Base-by-base conservation (phyloP, 2,329 filamentous ascomycete genomes). In the Cytospora piceae region DNA sequence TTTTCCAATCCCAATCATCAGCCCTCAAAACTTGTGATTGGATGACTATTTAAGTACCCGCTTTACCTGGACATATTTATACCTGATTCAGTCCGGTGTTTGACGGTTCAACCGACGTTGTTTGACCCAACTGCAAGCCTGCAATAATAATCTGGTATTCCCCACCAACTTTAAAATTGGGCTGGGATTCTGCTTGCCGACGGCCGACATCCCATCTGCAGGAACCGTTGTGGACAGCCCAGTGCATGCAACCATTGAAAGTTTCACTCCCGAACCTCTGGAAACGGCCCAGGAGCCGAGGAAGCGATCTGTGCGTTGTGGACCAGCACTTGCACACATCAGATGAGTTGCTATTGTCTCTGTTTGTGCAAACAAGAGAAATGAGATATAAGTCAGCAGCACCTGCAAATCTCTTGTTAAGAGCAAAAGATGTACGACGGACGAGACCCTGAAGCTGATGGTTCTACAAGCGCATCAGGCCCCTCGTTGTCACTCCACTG, bases 361-460 rank as follows among this genome's bases (percentile, higher is more conserved):
- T 46, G 42, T 22, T 24, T 49, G 20, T 20, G 46, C 46, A 49
- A 49, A 49, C n/a, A 49, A 24, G 46, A 49, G 22, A 24, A 49
- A 24, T 22, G 11, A 22, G 46, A 49, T 22, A 49, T 49, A 24
- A n/a, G 46, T 49, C 46, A 49, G 46, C 46, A 49, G n/a, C 46
- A 24, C 46, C 46, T 49, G n/a, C n/a, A n/a, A 24, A 49, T 49
- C 9, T 24, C n/a, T 49, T 49, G 46, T 24, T 12, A 49, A 24
- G 46, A 22, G 11, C 46, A 49, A 24, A n/a, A 6, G 11, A 14
- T 49, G 11, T 20, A n/a, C 46, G 12, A 61, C 56, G n/a, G 7
- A 34, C 34, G n/a, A n/a, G n/a, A n/a, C 31, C 22, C 42, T 37
- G 46, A 64, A 53, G 46, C 46, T 49, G 46, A 49, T 49, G 46